Percentiles rank a stretch among this genome's conserved stretches.
These are phyloP conservation scores for Globisporangium ultimum DNA, from an alignment of 352 stramenopile species.

Conservation along the genomic window DNA sequence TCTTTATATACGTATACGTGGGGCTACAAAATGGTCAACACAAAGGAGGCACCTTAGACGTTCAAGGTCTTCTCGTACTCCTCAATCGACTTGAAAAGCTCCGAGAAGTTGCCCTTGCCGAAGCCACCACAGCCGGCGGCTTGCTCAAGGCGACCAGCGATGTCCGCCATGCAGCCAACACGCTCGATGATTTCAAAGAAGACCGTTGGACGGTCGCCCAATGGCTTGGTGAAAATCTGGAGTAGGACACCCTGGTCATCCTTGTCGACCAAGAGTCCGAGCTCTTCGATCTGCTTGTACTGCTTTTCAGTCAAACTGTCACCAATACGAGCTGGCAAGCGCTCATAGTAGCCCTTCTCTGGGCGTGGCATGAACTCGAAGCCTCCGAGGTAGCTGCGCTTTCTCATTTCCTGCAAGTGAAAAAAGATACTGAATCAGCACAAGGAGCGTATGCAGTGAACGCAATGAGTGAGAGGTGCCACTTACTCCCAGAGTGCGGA, in stretches of 20 bases:
- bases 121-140: constrained; percentile 84
- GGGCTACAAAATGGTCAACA: not conserved
- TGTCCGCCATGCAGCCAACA: constrained; percentile 82
- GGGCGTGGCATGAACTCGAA: constrained; percentile 89
- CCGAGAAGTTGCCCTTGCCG: constrained; percentile 91
- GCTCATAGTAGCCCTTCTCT: constrained; percentile 89
- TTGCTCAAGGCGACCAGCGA: constrained; percentile 72
- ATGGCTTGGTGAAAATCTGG: constrained; percentile 91
- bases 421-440: not conserved
- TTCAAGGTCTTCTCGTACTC: constrained; percentile 86
- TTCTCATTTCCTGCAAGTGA: constrained; percentile 54
- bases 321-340: constrained; percentile 79
- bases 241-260: constrained; percentile 94
- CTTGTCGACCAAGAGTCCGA: constrained; percentile 93
- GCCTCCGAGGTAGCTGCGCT: constrained; percentile 62
- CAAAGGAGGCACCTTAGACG: constrained; percentile 31
- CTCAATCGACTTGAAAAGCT: constrained; percentile 92
- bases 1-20: constrained; percentile 6
- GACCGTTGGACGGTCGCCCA: constrained; percentile 82
- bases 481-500: constrained; percentile 80
- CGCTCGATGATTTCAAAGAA: constrained; percentile 94
- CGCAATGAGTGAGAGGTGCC: not conserved
- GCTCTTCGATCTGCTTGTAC: constrained; percentile 89
- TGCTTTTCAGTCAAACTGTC: constrained; percentile 79
- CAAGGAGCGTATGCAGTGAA: constrained; percentile 2